These are phyloP conservation scores for Termitomyces sp. DNA, from an alignment of 768 basidiomycete genomes.

Conservation along the genomic window DNA sequence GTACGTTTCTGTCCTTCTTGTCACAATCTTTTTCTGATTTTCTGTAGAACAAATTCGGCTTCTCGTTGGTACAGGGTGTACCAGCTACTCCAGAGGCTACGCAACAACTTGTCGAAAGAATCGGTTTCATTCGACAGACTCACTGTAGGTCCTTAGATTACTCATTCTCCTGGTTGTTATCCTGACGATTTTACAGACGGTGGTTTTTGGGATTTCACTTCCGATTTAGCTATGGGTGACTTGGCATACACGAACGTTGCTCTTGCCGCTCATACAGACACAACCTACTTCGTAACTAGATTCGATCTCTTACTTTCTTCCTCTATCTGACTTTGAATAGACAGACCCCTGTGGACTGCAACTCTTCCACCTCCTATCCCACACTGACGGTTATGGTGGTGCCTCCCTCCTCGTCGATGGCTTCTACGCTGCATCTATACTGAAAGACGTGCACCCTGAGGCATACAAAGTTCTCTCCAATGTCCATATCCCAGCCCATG, in stretches of 20 bases:
- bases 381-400: conserved; percentile 79
- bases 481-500: conserved; percentile 75
- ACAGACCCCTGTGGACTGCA: conserved; percentile 96
- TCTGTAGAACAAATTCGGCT: conserved; percentile 75
- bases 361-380: conserved; percentile 88
- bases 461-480: conserved; percentile 65
- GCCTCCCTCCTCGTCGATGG: conserved; percentile 92
- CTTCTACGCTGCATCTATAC: conserved; percentile 82
- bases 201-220: conserved; percentile 95
- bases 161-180: neutral
- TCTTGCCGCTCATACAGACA: conserved; percentile 76
- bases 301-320: neutral
- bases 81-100: conserved; percentile 81
- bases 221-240: conserved; percentile 86
- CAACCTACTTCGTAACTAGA: conserved; percentile 57
- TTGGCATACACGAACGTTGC: conserved; percentile 90
- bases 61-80: conserved; percentile 81
- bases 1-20: conserved; percentile 38
- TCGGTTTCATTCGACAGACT: conserved; percentile 88
- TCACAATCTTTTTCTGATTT: conserved; percentile 1
- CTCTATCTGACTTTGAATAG: conserved; percentile 29
- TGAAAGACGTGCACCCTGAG: conserved; percentile 67
- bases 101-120: conserved; percentile 67
- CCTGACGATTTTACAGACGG: conserved; percentile 53
- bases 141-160: conserved; percentile 28